Conservation (phyloP, 106 monocot genomes). For the Phalaenopsis aphrodite region DNA sequence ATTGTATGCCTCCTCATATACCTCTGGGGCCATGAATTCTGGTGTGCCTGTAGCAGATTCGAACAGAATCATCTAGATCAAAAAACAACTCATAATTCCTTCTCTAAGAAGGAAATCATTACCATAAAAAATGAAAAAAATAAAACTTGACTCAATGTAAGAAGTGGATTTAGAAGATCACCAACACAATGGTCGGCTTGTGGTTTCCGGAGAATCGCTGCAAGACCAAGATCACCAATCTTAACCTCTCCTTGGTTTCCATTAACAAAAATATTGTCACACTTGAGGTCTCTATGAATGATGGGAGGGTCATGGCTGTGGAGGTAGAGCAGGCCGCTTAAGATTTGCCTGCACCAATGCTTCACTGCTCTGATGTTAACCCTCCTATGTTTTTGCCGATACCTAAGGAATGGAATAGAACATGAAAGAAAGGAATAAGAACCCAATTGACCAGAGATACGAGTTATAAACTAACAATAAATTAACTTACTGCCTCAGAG, state of each 20-base stretch:
- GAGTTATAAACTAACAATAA: not conserved
- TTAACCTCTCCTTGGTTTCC: slow-evolving; percentile 22
- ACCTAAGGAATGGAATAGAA: not conserved
- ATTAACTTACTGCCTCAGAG: slow-evolving; percentile 11
- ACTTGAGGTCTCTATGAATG: slow-evolving; percentile 22
- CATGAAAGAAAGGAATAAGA: not conserved
- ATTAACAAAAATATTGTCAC: slow-evolving; percentile 21
- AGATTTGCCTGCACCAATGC: slow-evolving; percentile 23
- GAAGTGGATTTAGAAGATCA: not conserved
- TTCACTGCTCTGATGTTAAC: slow-evolving; percentile 20
- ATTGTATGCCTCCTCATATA: slow-evolving; percentile 60
- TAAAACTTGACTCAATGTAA: not conserved
- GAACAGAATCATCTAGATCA: too few species aligned
- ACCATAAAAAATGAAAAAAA: not conserved
- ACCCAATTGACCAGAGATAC: not conserved
- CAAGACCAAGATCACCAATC: slow-evolving; percentile 20
- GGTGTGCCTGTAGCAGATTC: slow-evolving; percentile 27
- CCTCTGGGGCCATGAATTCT: slow-evolving; percentile 71
- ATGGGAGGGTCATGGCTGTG: slow-evolving; percentile 23
- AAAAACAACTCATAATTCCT: not conserved
- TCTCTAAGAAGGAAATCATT: not conserved
- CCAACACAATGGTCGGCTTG: slow-evolving; percentile 18
- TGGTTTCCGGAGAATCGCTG: slow-evolving; percentile 15
- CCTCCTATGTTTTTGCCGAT: slow-evolving; percentile 13
- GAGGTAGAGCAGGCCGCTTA: slow-evolving; percentile 14